phyloP scores from a whole-genome alignment of 73 alveolate genomes.

The Paramecium caudatum region DNA sequence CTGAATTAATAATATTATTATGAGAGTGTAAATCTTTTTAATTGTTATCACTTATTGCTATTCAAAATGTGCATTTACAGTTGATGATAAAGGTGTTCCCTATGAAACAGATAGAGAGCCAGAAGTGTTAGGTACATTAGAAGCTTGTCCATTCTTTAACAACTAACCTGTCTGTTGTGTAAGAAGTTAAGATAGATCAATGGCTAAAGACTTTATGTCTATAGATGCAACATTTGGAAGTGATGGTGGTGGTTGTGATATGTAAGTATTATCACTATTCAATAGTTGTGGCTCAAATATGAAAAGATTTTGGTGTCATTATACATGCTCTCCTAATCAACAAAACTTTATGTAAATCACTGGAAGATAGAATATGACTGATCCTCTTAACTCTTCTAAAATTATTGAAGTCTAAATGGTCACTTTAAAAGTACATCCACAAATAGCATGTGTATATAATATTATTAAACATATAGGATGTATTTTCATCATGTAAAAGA shows the following conservation, averaged over 20 bases:
- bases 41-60: slow-evolving; percentile 24
- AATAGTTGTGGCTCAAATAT: slow-evolving; percentile 79
- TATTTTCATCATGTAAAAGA: slow-evolving; percentile 74
- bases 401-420: slow-evolving; percentile 72
- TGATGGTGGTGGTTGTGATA: slow-evolving; percentile 84
- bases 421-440: slow-evolving; percentile 72
- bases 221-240: slow-evolving; percentile 80
- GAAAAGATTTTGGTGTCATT: slow-evolving; percentile 85
- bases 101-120: slow-evolving; percentile 54
- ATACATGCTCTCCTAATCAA: slow-evolving; percentile 81
- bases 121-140: not conserved
- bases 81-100: slow-evolving; percentile 68
- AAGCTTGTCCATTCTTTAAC: slow-evolving; percentile 37
- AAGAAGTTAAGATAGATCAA: slow-evolving; percentile 51
- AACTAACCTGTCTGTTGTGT: slow-evolving; percentile 48
- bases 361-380: slow-evolving; percentile 75
- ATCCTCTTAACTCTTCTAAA: slow-evolving; percentile 74
- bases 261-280: not conserved
- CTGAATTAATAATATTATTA: slow-evolving; percentile 30
- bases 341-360: slow-evolving; percentile 73
- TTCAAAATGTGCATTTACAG: slow-evolving; percentile 74
- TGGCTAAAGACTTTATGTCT: slow-evolving; percentile 63
- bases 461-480: not conserved
- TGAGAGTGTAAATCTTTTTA: not conserved
- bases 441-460: slow-evolving; percentile 75